Percentiles rank a stretch among this genome's conserved stretches.
These are phyloP conservation scores for Tarenaya hassleriana DNA, from an alignment of 345 rosid species.

Conservation along the genomic window DNA sequence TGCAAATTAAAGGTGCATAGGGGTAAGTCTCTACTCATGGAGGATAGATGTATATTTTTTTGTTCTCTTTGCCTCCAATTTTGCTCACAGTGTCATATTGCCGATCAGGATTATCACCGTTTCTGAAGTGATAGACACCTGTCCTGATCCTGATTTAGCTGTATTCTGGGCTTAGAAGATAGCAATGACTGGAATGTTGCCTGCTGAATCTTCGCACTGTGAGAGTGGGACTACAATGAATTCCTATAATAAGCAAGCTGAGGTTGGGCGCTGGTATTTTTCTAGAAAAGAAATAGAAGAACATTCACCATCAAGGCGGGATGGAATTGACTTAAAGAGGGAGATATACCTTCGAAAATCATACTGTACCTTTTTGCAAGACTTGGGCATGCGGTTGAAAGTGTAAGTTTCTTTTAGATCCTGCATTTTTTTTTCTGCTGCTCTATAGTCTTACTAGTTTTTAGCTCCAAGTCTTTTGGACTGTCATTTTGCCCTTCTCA, in stretches of 20 bases:
- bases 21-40: slow-evolving; percentile 18
- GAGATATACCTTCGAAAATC: slow-evolving; percentile 91
- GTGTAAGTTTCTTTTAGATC: slow-evolving; percentile 51
- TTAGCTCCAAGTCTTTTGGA: background rate
- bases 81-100: background rate
- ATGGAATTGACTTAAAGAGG: slow-evolving; percentile 88
- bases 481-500: slow-evolving; percentile 1
- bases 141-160: slow-evolving; percentile 10
- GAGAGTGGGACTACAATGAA: slow-evolving; percentile 42
- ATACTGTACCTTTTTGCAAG: slow-evolving; percentile 95
- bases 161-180: slow-evolving; percentile 16
- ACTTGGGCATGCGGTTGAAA: slow-evolving; percentile 96
- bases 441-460: background rate
- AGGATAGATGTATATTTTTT: background rate
- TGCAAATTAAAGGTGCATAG: slow-evolving; percentile 13
- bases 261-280: slow-evolving; percentile 76
- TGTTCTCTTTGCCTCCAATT: slow-evolving; percentile 5
- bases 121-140: slow-evolving; percentile 8
- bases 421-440: background rate
- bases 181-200: slow-evolving; percentile 41
- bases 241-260: slow-evolving; percentile 52
- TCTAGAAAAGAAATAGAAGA: slow-evolving; percentile 88
- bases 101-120: background rate
- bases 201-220: slow-evolving; percentile 40
- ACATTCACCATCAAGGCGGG: slow-evolving; percentile 80